Evolutionary conservation across 2,329 filamentous ascomycete species (phyloP), one percentile per base, ranked within the genome.

Genomic region (Verticillium dahliae): DNA sequence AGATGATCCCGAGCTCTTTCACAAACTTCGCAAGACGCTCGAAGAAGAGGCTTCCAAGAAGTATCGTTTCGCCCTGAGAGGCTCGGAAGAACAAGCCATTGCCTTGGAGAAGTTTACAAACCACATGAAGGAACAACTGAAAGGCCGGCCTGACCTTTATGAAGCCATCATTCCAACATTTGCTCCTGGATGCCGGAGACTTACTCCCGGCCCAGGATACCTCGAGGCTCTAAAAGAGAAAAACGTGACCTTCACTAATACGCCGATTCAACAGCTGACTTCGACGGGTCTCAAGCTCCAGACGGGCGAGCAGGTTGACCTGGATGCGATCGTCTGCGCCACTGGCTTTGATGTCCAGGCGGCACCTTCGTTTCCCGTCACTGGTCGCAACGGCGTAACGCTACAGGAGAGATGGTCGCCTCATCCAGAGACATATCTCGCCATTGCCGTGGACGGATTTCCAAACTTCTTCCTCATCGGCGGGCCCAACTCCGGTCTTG

Each of bases 381-480:
- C 75, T 1, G 85, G 84, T 1, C 74, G 75, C 54, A 70, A 74
- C 2, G 79, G 78, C 2, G 75, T 78, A 38, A 74, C 78, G 45
- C 71, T 87, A 4, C 75, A 81, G 18, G 73, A 84, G 38, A 71
- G 79, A 1, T 87, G 85, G 83, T 74, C 80, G 2, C 67, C 69
- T n/a, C 67, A 69, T 27, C 69, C 71, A 3, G 68, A 71, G 41
- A 67, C 69, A 0, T 72, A 72, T 58, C 41, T 72, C n/a, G 69
- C 66, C 2, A 68, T 73, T 1, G 68, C 71, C 0, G 67, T 70
- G 1, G 70, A 69, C 1, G 65, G 68, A 1, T 70, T 72, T 38
- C 71, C 71, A 27, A 73, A 73, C 56, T 72, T 37, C 62, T 73
- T 83, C 54, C 74, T 81, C 67, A 74, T 81, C 68, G 74, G 79